These are phyloP conservation scores for Diaporthe sp. DNA, from an alignment of 2,329 filamentous ascomycete species.

Conservation along the genomic window DNA sequence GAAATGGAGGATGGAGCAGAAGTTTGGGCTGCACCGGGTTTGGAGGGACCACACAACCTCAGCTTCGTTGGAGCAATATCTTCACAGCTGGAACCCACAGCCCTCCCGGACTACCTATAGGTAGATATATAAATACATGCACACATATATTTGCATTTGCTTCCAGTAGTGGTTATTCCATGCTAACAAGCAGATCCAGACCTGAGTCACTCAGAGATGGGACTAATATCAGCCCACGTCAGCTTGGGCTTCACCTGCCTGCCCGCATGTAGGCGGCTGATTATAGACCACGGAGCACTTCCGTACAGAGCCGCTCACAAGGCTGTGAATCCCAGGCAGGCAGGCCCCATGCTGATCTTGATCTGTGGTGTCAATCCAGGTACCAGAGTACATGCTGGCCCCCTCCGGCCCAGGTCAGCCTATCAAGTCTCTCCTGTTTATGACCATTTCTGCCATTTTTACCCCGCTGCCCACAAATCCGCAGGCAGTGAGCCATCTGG, in stretches of 20 bases:
- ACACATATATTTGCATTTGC: background rate
- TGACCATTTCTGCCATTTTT: slow-evolving; percentile 30
- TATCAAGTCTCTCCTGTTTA: slow-evolving; percentile 39
- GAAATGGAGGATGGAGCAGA: background rate
- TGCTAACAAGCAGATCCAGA: background rate
- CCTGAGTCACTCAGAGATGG: background rate
- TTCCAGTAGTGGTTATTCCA: background rate
- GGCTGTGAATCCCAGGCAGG: slow-evolving; percentile 11
- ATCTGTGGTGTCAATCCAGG: slow-evolving; percentile 9
- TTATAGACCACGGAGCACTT: slow-evolving; percentile 1
- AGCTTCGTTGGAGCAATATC: background rate
- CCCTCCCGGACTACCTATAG: background rate
- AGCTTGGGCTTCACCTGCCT: background rate
- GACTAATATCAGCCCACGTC: slow-evolving; percentile 9
- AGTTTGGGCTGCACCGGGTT: background rate
- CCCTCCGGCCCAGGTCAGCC: slow-evolving; percentile 13
- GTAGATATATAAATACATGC: background rate
- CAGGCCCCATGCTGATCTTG: slow-evolving; percentile 22
- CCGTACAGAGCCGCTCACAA: slow-evolving; percentile 14
- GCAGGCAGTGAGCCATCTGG: slow-evolving; percentile 15
- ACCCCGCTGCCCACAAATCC: slow-evolving; percentile 42
- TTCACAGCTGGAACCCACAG: background rate
- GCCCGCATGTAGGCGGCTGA: background rate
- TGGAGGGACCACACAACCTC: background rate
- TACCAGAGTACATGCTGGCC: slow-evolving; percentile 22